phyloP scores from a whole-genome alignment of 179 eudicot species.

The Nepenthes alata region DNA sequence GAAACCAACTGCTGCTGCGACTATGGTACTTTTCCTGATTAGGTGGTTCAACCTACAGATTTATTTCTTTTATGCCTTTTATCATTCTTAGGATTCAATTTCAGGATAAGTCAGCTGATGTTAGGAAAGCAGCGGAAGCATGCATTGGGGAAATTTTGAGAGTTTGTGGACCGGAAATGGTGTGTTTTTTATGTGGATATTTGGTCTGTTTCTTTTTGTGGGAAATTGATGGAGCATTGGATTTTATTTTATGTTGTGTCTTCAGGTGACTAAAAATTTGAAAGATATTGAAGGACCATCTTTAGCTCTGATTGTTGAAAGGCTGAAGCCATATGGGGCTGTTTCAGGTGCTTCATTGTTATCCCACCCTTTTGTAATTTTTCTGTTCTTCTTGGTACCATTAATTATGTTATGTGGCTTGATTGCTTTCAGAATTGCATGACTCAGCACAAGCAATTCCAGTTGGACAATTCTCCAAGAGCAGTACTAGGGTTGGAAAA shows the following conservation, averaged over 20 bases:
- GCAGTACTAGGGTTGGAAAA: constrained; percentile 43
- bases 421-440: constrained; percentile 28
- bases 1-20: constrained; percentile 63
- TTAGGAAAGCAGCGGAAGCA: constrained; percentile 90
- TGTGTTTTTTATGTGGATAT: constrained; percentile 7
- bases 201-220: neutral
- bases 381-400: neutral
- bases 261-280: constrained; percentile 67
- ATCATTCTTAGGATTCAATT: neutral
- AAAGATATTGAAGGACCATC: constrained; percentile 94
- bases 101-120: constrained; percentile 98
- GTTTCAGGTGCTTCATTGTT: constrained; percentile 39
- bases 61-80: neutral
- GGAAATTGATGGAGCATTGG: neutral
- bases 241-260: neutral
- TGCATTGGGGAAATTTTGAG: constrained; percentile 67
- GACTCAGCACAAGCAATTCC: constrained; percentile 45
- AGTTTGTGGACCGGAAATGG: constrained; percentile 74
- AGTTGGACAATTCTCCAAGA: constrained; percentile 34
- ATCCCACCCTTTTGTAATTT: neutral
- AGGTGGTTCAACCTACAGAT: neutral
- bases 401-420: neutral
- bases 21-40: constrained; percentile 49
- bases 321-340: constrained; percentile 48
- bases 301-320: constrained; percentile 59